Evolutionary conservation across 495 filamentous ascomycete genomes (phyloP), one percentile per base, ranked within the genome.

Genomic region (Tuber calosporum): DNA sequence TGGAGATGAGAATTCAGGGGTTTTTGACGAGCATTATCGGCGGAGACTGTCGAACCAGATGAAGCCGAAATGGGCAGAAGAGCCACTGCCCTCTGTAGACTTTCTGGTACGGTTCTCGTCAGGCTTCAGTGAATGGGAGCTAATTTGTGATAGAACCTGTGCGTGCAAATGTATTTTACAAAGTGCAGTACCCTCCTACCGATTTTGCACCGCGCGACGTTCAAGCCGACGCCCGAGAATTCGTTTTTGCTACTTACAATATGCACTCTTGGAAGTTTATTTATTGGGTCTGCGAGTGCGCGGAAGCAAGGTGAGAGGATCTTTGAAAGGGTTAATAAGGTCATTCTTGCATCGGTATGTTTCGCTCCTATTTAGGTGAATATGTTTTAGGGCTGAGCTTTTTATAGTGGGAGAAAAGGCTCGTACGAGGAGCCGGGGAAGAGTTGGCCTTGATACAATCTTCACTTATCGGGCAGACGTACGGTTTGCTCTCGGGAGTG

Each of bases 401-500:
- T 34, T 34, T 30, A 17, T 62, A 62, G 53, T 71, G 69, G 69
- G 69, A 71, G 9, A 71, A 53, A n/a, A 66, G 41, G 36, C 36
- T 71, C 20, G 41, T 71, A 20, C 36, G 39, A n/a, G 69, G 66
- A n/a, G 41, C 38, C 19, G 43, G 36, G 1, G 73, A 76, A 53
- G 73, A 62, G 20, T 13, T 69, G 22, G 67, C 69, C 36, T 69
- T 79, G 73, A 43, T 79, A 15, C 77, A 79, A 73, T 72, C 77
- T 19, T 72, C 77, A 22, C 34, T 75, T 4, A 67, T 79, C 41
- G 77, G 72, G 8, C 77, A 79, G 43, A 79, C 73, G 17, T 79
- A 78, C 73, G 77, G 69, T 4, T n/a, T 79, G 9, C 62, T 79
- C 20, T 79, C 77, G 5, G 77, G 77, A 19, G 74, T 76, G 66